These are phyloP conservation scores for Cladorrhinum samala DNA, from an alignment of 495 filamentous ascomycete species.

Conservation along the genomic window DNA sequence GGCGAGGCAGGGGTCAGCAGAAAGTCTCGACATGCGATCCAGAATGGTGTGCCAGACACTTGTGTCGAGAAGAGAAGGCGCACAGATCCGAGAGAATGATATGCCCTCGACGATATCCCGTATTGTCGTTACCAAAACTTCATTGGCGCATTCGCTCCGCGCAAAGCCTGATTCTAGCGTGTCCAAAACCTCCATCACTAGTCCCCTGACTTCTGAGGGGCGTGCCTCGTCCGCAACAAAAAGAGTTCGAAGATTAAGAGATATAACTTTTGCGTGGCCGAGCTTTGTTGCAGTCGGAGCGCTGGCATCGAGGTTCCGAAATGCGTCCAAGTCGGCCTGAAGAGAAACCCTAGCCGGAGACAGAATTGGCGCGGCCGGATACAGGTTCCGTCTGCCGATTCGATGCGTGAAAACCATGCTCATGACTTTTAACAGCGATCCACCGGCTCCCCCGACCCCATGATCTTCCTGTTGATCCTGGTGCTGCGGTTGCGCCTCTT, in stretches of 20 bases:
- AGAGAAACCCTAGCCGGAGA: background rate
- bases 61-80: slow-evolving; percentile 4
- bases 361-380: background rate
- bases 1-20: slow-evolving; percentile 12
- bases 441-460: background rate
- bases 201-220: background rate
- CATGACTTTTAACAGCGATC: background rate
- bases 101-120: slow-evolving; percentile 15
- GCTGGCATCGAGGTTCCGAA: background rate
- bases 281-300: background rate
- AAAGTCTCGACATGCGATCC: slow-evolving; percentile 9
- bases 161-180: slow-evolving; percentile 5
- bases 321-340: background rate
- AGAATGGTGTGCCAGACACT: slow-evolving; percentile 18
- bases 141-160: background rate
- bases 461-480: background rate
- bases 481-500: background rate
- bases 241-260: slow-evolving; percentile 8
- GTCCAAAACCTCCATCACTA: slow-evolving; percentile 11
- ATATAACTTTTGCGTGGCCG: slow-evolving; percentile 9
- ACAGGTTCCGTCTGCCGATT: background rate
- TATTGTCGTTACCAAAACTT: background rate
- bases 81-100: slow-evolving; percentile 13
- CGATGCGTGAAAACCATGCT: background rate
- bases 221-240: slow-evolving; percentile 13